Evolutionary conservation across 148 eudicot genomes (phyloP), one percentile per base, ranked within the genome.

Genomic region (Vaccinium vitisidaea): DNA sequence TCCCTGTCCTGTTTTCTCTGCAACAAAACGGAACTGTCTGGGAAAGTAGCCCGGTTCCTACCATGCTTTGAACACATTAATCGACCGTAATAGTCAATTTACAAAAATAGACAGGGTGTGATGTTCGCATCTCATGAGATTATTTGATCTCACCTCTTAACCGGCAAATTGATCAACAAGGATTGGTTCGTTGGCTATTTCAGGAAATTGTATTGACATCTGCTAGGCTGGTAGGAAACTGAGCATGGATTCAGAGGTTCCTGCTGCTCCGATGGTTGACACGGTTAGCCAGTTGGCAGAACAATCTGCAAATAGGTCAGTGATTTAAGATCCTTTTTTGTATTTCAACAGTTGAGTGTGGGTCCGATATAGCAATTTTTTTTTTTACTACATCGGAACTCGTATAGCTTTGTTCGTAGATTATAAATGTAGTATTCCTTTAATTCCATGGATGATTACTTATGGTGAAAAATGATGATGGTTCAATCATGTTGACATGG

Each of bases 211-310:
- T 36, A 36, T 76, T 85, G 36, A 27, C 48, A 5, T 58, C 15
- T 43, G 14, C 23, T 52, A 32, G 49, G 27, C 71, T 53, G 79
- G 53, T 53, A 54, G 39, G 76, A 39, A 82, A 6, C 27, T 82
- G 81, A 85, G 23, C 46, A 92, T 90, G 93, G 94, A 61, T 65
- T 54, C 87, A 13, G 91, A 90, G 32, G 77, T 61, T 78, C 46
- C 85, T 74, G 90, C 87, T 84, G 84, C 74, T 76, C 85, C 85
- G 9, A 27, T 84, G 25, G 69, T 83, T 69, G 82, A 86, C 71
- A 85, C 91, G 19, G 92, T 77, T 43, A 82, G 52, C 77, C 86
- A 74, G 75, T 78, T 71, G 16, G 18, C 74, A 8, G 90, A 87
- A 80, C 87, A 85, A 86, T 86, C 59, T 25, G 83, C 71, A 0